These are phyloP conservation scores for Tulasnella calospora DNA, from an alignment of 768 basidiomycete species.

Conservation along the genomic window DNA sequence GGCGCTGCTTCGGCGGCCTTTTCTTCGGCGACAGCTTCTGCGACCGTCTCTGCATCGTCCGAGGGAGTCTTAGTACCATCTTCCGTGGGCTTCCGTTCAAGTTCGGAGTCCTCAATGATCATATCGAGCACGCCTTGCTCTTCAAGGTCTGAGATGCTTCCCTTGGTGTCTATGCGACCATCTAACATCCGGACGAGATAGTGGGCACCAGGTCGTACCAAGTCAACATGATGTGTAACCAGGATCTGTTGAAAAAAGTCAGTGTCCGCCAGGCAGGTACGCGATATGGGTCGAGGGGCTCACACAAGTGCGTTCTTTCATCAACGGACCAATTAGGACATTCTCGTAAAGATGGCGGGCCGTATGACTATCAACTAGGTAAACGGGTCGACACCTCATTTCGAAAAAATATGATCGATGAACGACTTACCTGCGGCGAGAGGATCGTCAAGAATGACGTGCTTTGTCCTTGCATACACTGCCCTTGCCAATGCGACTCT, in stretches of 20 bases:
- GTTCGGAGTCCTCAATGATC: constrained; percentile 35
- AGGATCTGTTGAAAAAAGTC: constrained; percentile 33
- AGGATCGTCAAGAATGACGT: constrained; percentile 40
- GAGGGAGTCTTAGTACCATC: constrained; percentile 30
- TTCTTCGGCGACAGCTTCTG: constrained; percentile 33
- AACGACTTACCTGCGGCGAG: constrained; percentile 27
- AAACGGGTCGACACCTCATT: not conserved
- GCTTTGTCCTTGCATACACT: constrained; percentile 41
- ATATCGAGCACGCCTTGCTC: constrained; percentile 37
- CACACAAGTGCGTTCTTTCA: constrained; percentile 39
- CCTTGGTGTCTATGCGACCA: constrained; percentile 42
- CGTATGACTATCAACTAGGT: constrained; percentile 34
- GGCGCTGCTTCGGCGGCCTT: constrained; percentile 54
- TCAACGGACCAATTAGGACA: constrained; percentile 33
- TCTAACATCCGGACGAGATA: constrained; percentile 43
- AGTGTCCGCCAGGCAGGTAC: constrained; percentile 24
- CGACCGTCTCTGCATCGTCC: constrained; percentile 32
- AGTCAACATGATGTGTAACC: constrained; percentile 46
- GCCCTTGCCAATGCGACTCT: constrained; percentile 36
- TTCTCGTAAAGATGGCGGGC: constrained; percentile 34
- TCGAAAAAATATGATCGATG: not conserved
- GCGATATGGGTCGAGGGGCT: constrained; percentile 27
- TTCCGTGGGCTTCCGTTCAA: constrained; percentile 34
- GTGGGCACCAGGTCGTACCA: constrained; percentile 40
- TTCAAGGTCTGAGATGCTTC: constrained; percentile 39